phyloP scores from a whole-genome alignment of 768 basidiomycete species.

The Hygrocybe coccinea region DNA sequence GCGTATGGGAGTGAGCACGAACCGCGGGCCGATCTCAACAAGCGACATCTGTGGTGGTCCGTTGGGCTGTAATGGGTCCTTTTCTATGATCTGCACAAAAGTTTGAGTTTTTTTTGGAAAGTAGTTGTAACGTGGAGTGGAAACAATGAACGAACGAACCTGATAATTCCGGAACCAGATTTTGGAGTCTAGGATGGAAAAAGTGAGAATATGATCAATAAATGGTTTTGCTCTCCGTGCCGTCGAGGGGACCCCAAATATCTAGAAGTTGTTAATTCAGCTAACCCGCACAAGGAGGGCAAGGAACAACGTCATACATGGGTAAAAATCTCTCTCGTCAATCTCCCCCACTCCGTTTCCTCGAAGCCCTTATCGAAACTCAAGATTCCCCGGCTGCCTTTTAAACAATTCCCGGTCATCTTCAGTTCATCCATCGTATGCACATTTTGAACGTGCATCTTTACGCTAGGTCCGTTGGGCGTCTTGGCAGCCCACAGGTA shows the following conservation, averaged over 20 bases:
- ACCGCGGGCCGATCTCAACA: constrained; percentile 94
- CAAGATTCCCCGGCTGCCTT: constrained; percentile 87
- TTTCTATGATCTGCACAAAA: constrained; percentile 74
- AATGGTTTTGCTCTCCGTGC: constrained; percentile 93
- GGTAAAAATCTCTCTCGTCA: constrained; percentile 91
- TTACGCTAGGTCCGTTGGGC: constrained; percentile 95
- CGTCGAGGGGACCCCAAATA: constrained; percentile 90
- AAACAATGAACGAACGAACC: too few species aligned
- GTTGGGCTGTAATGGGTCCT: constrained; percentile 84
- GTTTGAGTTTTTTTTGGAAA: too few species aligned
- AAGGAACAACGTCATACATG: constrained; percentile 61
- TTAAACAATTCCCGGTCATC: constrained; percentile 98
- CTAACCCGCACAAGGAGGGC: neutral
- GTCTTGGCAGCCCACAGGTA: constrained; percentile 97
- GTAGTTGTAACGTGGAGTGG: too few species aligned
- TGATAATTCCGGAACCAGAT: constrained; percentile 99
- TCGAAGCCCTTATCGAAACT: constrained; percentile 92
- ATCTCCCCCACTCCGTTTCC: constrained; percentile 75
- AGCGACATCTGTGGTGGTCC: constrained; percentile 83
- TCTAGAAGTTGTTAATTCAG: constrained; percentile 43
- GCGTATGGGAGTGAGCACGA: constrained; percentile 94
- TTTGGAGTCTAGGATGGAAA: constrained; percentile 91
- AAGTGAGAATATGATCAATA: constrained; percentile 95
- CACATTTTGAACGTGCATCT: constrained; percentile 96
- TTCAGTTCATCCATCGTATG: constrained; percentile 99